A percentile compares a stretch with the other conserved stretches of the same genome.
phyloP scores from a whole-genome alignment of 225 moss, liverwort and hornwort species.

The Neckera pumila region DNA sequence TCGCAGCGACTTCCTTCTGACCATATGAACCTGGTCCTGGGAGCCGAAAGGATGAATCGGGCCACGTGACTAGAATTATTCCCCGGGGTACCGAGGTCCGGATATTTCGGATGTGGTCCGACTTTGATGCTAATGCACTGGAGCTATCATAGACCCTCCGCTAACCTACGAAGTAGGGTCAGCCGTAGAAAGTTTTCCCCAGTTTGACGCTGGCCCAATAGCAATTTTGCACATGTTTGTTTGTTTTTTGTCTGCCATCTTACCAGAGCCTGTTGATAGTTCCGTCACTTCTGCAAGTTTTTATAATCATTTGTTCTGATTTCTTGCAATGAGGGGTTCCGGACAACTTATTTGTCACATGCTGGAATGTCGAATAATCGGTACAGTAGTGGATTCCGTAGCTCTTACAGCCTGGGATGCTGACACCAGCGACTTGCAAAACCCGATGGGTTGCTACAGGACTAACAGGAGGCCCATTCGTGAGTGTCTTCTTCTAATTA shows the following conservation, averaged over 20 bases:
- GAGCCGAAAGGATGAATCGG: not conserved
- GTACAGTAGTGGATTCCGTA: not conserved
- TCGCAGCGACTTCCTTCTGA: not conserved
- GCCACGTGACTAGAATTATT: not conserved
- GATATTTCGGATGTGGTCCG: not conserved
- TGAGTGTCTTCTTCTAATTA: not conserved
- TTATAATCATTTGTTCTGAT: not conserved
- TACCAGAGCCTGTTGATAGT: not conserved
- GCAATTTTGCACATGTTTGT: not conserved
- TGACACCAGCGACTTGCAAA: not conserved
- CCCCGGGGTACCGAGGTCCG: not conserved
- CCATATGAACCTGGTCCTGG: not conserved
- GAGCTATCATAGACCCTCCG: not conserved
- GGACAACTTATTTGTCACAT: not conserved
- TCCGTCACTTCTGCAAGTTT: not conserved
- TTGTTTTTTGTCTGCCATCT: not conserved
- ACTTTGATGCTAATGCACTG: not conserved
- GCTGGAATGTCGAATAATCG: not conserved
- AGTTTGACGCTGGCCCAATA: not conserved
- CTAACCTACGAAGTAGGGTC: not conserved
- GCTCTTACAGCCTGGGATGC: not conserved
- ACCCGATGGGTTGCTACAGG: not conserved
- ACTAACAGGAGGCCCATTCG: not conserved
- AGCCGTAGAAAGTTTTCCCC: not conserved
- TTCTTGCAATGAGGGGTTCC: not conserved